These are phyloP conservation scores for Phialocephala subalpina DNA, from an alignment of 2,329 filamentous ascomycete species.

Conservation along the genomic window DNA sequence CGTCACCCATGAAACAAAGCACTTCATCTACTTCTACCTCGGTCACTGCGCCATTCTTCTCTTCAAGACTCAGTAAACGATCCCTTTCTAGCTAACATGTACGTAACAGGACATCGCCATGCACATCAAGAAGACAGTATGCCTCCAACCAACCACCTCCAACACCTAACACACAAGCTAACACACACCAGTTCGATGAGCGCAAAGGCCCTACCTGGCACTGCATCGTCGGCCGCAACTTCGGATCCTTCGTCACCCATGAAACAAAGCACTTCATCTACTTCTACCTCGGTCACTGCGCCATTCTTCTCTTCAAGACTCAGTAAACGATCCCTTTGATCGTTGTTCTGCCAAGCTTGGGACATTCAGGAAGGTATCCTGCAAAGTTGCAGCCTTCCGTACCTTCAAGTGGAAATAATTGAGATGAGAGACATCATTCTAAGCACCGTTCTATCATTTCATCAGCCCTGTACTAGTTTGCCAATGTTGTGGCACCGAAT, in stretches of 20 bases:
- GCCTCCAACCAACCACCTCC: not conserved
- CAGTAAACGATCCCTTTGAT: slow-evolving; percentile 67
- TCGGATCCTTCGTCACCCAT: slow-evolving; percentile 98
- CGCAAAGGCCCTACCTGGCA: slow-evolving; percentile 99
- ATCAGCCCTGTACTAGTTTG: not conserved
- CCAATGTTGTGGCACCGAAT: no score
- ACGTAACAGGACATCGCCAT: slow-evolving; percentile 85
- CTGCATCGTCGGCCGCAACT: slow-evolving; percentile 98
- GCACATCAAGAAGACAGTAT: slow-evolving; percentile 92
- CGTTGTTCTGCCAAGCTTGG: no score
- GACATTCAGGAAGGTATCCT: no score
- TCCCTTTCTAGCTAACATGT: slow-evolving; percentile 18
- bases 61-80: slow-evolving; percentile 92
- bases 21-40: slow-evolving; percentile 99
- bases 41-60: slow-evolving; percentile 97
- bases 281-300: slow-evolving; percentile 98
- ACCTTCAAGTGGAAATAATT: no score
- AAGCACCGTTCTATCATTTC: no score
- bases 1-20: slow-evolving; percentile 98
- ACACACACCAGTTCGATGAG: slow-evolving; percentile 79
- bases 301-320: slow-evolving; percentile 98
- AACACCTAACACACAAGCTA: slow-evolving; percentile 18
- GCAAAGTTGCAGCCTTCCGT: no score
- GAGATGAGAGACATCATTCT: no score
- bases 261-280: slow-evolving; percentile 99